Base-by-base conservation (phyloP, 2,329 filamentous ascomycete genomes). In the Botrytis elliptica region DNA sequence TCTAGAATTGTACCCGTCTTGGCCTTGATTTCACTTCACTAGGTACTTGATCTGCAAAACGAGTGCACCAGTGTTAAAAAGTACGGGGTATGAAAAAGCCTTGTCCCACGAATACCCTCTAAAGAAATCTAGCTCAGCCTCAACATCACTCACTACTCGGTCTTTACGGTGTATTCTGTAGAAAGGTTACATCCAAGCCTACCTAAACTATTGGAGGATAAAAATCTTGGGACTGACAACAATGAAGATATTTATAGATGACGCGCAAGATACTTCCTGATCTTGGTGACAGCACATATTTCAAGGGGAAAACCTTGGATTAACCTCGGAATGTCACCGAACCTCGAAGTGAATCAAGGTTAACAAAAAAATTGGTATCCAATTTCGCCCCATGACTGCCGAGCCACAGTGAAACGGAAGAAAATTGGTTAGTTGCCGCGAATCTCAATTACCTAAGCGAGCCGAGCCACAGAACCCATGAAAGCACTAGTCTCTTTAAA, bases 221-320 rank as follows among this genome's bases (percentile, higher is more conserved):
- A n/a, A 10, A 38, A 55, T 40, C 42, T 40, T 16, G n/a, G 20
- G 12, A 38, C 36, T 36, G 33, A 12, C 44, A 49, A 36, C 29
- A 29, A 33, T 14, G 49, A 57, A 57, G 49, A 57, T 69, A 57
- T 57, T 57, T 42, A 57, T 69, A 57, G 49, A 69, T 18, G 49
- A 57, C 66, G 38, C 49, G 66, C 66, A 69, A 68, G 49, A n/a
- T 25, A 55, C 14, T n/a, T 68, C 36, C 46, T 29, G 52, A 6
- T 40, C 25, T 18, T 40, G 18, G 18, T 20, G 25, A 25, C 38
- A 42, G 62, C 62, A 57, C 38, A 64, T 29, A 29, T 44, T 42
- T 22, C 62, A 38, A 38, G 18, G 9, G 33, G 9, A 66, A 55
- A 67, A 12, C 64, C 46, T 68, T 68, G 65, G 49, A 57, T 16